These are phyloP conservation scores for Annulohypoxylon moriforme DNA, from an alignment of 495 filamentous ascomycete species.

Conservation along the genomic window DNA sequence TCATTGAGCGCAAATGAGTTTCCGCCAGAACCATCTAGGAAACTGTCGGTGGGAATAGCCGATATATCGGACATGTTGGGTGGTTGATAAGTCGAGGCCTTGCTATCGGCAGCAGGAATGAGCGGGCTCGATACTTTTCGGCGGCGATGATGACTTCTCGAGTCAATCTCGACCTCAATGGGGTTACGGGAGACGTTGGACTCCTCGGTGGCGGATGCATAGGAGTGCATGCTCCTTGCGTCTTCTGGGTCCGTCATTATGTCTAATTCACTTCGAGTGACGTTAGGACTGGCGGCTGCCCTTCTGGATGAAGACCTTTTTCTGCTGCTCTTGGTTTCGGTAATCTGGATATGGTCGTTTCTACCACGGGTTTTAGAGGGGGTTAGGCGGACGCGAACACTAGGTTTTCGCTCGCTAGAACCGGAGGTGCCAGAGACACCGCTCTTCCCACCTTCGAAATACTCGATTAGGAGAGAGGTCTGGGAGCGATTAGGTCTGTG, in stretches of 20 bases:
- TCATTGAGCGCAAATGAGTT: conserved; percentile 44
- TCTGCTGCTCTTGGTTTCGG: conserved; percentile 70
- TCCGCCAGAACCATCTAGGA: conserved; percentile 75
- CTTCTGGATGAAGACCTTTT: conserved; percentile 67
- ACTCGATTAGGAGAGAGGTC: conserved; percentile 96
- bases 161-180: conserved; percentile 86
- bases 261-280: conserved; percentile 58
- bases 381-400: conserved; percentile 94
- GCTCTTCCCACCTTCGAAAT: conserved; percentile 89
- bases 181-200: conserved; percentile 76
- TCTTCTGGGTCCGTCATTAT: conserved; percentile 60
- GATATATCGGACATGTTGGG: conserved; percentile 83
- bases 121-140: conserved; percentile 66
- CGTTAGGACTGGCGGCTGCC: conserved; percentile 71
- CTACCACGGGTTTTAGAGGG: conserved; percentile 71
- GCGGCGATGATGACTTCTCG: conserved; percentile 50
- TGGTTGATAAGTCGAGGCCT: conserved; percentile 69
- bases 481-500: conserved; percentile 76
- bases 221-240: conserved; percentile 64
- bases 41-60: conserved; percentile 88
- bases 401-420: conserved; percentile 71
- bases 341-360: conserved; percentile 84
- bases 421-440: conserved; percentile 57
- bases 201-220: conserved; percentile 80
- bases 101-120: conserved; percentile 64